A percentile compares a stretch with the other conserved stretches of the same genome.
phyloP scores from a whole-genome alignment of 805 yeast species.

The Diddensiella transvaalensis region DNA sequence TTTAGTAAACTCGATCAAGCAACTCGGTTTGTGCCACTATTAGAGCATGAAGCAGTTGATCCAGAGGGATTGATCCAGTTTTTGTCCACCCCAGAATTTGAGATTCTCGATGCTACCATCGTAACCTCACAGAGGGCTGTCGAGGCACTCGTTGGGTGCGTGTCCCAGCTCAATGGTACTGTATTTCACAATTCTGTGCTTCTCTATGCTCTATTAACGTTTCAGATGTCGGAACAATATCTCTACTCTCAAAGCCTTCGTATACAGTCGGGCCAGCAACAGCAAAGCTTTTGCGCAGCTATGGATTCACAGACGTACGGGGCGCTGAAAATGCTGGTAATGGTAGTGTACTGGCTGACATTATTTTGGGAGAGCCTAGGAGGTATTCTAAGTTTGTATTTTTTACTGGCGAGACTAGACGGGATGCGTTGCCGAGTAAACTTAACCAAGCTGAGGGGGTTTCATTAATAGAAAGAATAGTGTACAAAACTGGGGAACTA shows the following conservation, averaged over 20 bases:
- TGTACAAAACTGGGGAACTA: slow-evolving; percentile 62
- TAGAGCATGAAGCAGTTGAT: slow-evolving; percentile 59
- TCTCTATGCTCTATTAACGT: no score
- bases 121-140: slow-evolving; percentile 92
- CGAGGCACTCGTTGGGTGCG: slow-evolving; percentile 45
- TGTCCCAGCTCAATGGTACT: neutral
- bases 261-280: slow-evolving; percentile 96
- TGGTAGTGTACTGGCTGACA: slow-evolving; percentile 64
- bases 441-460: slow-evolving; percentile 41
- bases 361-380: slow-evolving; percentile 41
- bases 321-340: slow-evolving; percentile 82
- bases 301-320: slow-evolving; percentile 64
- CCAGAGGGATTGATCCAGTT: slow-evolving; percentile 43
- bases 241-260: slow-evolving; percentile 38
- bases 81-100: slow-evolving; percentile 43
- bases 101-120: slow-evolving; percentile 50
- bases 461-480: slow-evolving; percentile 53
- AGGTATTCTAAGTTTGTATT: slow-evolving; percentile 43
- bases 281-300: slow-evolving; percentile 46
- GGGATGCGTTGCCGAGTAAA: slow-evolving; percentile 72
- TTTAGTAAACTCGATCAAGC: slow-evolving; percentile 38
- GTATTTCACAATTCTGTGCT: no score
- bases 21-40: slow-evolving; percentile 66
- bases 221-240: slow-evolving; percentile 21
- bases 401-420: slow-evolving; percentile 81